phyloP scores from a whole-genome alignment of 2,329 filamentous ascomycete genomes.

The Lecanicillium sp. region DNA sequence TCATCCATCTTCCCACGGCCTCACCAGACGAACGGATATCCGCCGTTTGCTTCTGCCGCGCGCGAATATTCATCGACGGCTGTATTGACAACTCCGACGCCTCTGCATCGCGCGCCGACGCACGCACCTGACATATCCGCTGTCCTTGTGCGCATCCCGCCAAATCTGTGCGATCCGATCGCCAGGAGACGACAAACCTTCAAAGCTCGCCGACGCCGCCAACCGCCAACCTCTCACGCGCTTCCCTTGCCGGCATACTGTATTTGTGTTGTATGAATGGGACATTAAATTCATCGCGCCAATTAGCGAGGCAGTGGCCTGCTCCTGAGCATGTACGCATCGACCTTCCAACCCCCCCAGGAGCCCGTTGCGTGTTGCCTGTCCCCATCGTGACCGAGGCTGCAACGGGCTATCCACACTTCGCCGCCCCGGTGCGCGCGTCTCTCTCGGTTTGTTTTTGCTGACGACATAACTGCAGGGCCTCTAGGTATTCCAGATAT shows the following conservation, averaged over 20 bases:
- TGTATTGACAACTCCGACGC: not conserved
- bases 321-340: constrained; percentile 21
- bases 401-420: not conserved
- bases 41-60: not conserved
- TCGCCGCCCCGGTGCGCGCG: not conserved
- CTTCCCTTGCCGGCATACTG: not conserved
- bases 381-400: not conserved
- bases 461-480: constrained; percentile 29
- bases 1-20: constrained; percentile 2
- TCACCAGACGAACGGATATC: not conserved
- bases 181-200: constrained; percentile 2
- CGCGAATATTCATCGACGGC: not conserved
- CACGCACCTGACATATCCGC: not conserved
- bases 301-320: constrained; percentile 17
- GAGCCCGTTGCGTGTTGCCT: not conserved
- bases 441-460: not conserved
- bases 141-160: constrained; percentile 3
- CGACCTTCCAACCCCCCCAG: not conserved
- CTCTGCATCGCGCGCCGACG: not conserved
- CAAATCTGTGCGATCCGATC: constrained; percentile 14
- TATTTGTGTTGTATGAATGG: constrained; percentile 17
- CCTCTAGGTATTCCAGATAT: constrained; percentile 54
- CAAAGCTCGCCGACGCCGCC: not conserved
- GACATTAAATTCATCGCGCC: constrained; percentile 16
- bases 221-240: not conserved